phyloP scores from a whole-genome alignment of 78 protist genomes.

The Isochrysis galbana region DNA sequence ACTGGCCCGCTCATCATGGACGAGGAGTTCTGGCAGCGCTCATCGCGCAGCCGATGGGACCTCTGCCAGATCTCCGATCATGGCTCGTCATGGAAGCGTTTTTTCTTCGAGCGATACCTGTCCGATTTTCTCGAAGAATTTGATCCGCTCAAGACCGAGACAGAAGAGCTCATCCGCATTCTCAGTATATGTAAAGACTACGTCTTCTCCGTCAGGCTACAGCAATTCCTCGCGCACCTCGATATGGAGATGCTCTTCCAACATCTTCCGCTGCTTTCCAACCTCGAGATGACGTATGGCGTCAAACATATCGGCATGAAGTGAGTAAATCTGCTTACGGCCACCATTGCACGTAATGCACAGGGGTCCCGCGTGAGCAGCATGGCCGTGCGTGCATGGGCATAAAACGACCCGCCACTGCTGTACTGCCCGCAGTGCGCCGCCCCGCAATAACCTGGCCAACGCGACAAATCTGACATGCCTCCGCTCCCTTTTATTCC shows the following conservation, averaged over 20 bases:
- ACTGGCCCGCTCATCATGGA: not conserved
- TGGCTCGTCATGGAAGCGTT: constrained; percentile 27
- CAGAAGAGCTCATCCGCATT: not conserved
- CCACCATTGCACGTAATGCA: no score
- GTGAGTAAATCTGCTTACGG: no score
- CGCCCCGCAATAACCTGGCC: no score
- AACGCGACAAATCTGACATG: no score
- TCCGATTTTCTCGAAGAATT: not conserved
- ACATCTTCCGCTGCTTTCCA: not conserved
- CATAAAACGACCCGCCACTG: no score
- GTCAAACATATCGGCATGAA: not conserved
- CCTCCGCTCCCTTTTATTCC: no score
- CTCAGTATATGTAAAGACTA: not conserved
- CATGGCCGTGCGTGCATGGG: no score
- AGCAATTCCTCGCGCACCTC: constrained; percentile 23
- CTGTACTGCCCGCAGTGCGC: no score
- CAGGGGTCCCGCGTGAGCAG: no score
- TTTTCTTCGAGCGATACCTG: not conserved
- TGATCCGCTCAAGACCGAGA: not conserved
- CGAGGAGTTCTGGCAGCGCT: constrained; percentile 16
- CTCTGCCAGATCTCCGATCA: not conserved
- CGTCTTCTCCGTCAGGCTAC: not conserved
- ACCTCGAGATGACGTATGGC: not conserved
- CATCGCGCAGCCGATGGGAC: not conserved
- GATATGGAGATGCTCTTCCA: constrained; percentile 9